Conservation (phyloP, 441 rosid species). For the Erodium texanum region DNA sequence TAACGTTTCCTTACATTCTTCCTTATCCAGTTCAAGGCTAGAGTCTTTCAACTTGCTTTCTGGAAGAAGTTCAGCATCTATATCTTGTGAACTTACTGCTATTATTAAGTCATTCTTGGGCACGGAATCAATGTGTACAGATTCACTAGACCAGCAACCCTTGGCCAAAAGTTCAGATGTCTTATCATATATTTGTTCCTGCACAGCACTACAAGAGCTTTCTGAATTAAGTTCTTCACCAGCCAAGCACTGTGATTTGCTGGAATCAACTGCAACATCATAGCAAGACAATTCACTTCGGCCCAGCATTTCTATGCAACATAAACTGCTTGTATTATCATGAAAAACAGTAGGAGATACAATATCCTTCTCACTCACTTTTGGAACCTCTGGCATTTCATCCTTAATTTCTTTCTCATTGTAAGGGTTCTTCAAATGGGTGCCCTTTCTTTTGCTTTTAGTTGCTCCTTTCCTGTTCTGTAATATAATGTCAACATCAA, state of each 20-base stretch:
- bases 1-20: constrained; percentile 19
- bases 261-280: constrained; percentile 46
- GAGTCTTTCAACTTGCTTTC: constrained; percentile 21
- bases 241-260: constrained; percentile 16
- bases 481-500: constrained; percentile 14
- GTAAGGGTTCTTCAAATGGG: constrained; percentile 21
- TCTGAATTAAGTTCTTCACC: constrained; percentile 22
- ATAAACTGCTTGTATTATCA: constrained; percentile 35
- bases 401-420: constrained; percentile 22
- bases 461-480: constrained; percentile 37
- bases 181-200: constrained; percentile 20
- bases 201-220: constrained; percentile 15
- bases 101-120: constrained; percentile 21
- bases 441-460: constrained; percentile 28
- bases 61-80: constrained; percentile 23
- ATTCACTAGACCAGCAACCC: constrained; percentile 14
- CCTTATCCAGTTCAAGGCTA: constrained; percentile 19
- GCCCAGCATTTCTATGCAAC: constrained; percentile 39
- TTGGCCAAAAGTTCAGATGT: constrained; percentile 17
- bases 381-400: constrained; percentile 20
- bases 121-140: constrained; percentile 13
- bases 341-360: constrained; percentile 36
- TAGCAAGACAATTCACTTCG: constrained; percentile 38
- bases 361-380: constrained; percentile 40
- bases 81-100: constrained; percentile 14